phyloP scores from a whole-genome alignment of 768 basidiomycete species.

The Strobilomyces dryophilus region DNA sequence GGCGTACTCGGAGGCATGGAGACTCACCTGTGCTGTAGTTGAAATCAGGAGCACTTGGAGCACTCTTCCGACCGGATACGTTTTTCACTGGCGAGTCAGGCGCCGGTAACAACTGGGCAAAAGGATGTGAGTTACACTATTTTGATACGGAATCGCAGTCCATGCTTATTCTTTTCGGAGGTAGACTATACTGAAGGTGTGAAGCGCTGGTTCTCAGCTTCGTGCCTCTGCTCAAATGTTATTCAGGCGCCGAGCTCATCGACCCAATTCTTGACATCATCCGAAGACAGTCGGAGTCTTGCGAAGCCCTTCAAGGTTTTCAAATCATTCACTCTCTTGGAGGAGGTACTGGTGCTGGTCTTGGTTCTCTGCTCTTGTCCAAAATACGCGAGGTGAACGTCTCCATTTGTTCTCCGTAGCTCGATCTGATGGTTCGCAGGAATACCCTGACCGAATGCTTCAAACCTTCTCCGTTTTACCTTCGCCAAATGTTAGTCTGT shows the following conservation, averaged over 20 bases:
- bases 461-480: conserved; percentile 53
- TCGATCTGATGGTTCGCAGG: conserved; percentile 38
- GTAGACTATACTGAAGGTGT: conserved; percentile 86
- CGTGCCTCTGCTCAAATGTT: not conserved
- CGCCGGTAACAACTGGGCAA: conserved; percentile 95
- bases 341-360: conserved; percentile 85
- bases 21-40: conserved; percentile 39
- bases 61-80: conserved; percentile 85
- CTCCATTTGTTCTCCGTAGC: not conserved
- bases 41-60: conserved; percentile 64
- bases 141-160: conserved; percentile 1
- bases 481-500: conserved; percentile 45
- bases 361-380: conserved; percentile 75
- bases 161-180: conserved; percentile 20
- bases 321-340: conserved; percentile 88
- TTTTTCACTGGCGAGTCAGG: conserved; percentile 60
- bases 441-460: conserved; percentile 48
- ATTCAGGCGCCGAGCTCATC: conserved; percentile 81
- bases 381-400: conserved; percentile 72
- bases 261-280: conserved; percentile 82
- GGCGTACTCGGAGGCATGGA: not conserved
- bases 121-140: conserved; percentile 68
- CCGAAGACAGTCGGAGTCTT: conserved; percentile 73
- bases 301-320: conserved; percentile 88
- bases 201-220: not conserved